Evolutionary conservation across 495 filamentous ascomycete genomes (phyloP), one percentile per base, ranked within the genome.

Genomic region (Xylaria intraflava): DNA sequence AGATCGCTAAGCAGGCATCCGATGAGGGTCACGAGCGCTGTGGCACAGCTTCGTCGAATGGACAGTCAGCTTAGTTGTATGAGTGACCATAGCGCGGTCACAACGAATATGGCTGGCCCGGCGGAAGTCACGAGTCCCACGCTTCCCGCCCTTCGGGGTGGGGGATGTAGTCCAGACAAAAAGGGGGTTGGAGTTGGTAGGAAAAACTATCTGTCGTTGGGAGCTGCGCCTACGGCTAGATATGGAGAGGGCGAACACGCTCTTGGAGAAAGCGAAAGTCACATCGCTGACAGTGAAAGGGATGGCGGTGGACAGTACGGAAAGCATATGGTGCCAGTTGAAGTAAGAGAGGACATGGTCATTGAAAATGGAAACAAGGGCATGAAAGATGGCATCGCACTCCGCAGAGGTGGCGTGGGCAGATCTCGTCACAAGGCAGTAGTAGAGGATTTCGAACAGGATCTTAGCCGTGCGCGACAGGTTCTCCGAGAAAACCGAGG

Each of bases 11-110:
- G 55, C n/a, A 42, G 56, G 39, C 53, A 51, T 12, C 53, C 45
- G 33, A 60, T 60, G 50, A 46, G 64, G 1, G 50, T 66, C 50
- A 58, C 58, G 36, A 58, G 20, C 9, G 45, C 66, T 7, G 59
- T 69, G 8, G 50, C 57, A 22, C 65, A 69, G 57, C 62, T 69
- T 35, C 60, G 66, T 11, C 64, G 66, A 36, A 69, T 69, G 66
- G 65, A 69, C 40, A 69, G 66, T 52, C 52, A 62, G 33, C 43
- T 65, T 6, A 69, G 66, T 59, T 56, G 51, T 9, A 40, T 57
- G 12, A 69, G 66, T 49, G 58, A 52, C n/a, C 31, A 49, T n/a
- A 66, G 64, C 64, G 39, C 39, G 24, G 31, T 29, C 36, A 55
- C 53, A 29, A 42, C 40, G 16, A 22, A 27, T 23, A 39, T 55